phyloP scores from a whole-genome alignment of 2,329 filamentous ascomycete genomes.

The Bipolaris oryzae region DNA sequence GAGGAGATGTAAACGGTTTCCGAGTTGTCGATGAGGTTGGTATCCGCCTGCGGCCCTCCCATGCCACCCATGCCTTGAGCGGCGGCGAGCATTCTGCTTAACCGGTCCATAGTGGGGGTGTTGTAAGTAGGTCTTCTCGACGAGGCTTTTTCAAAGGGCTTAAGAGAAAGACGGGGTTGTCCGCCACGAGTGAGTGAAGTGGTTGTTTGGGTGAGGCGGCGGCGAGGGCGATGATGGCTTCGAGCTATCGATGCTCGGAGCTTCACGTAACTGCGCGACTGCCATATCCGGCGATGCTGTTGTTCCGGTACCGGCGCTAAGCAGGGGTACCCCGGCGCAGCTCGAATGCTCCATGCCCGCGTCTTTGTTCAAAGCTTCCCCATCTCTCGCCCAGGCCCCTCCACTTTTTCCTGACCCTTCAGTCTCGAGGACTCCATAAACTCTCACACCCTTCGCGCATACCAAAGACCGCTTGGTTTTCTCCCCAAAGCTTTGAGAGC shows the following conservation, averaged over 20 bases:
- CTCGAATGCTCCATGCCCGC: constrained; percentile 15
- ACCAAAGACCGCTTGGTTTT: not conserved
- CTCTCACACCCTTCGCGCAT: not conserved
- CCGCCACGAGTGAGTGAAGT: not conserved
- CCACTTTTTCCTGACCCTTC: constrained; percentile 1
- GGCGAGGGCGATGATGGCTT: constrained; percentile 18
- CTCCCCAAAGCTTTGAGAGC: not conserved
- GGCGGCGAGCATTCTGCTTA: constrained; percentile 83
- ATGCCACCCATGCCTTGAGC: constrained; percentile 72
- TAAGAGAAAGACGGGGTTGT: not conserved
- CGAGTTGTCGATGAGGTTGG: constrained; percentile 95
- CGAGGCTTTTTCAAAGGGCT: not conserved
- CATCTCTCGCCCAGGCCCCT: constrained; percentile 14
- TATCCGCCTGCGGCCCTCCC: constrained; percentile 66
- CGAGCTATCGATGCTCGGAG: constrained; percentile 18
- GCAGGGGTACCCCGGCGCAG: constrained; percentile 16
- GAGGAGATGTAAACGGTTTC: constrained; percentile 99
- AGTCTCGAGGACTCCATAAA: constrained; percentile 1
- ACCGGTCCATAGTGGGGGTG: constrained; percentile 74
- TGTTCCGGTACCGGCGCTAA: constrained; percentile 18
- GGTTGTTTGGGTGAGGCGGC: constrained; percentile 12
- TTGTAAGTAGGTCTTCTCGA: constrained; percentile 1
- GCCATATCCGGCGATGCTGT: constrained; percentile 16
- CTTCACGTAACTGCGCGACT: constrained; percentile 21
- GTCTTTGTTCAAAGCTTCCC: constrained; percentile 21